Conservation (phyloP, 768 basidiomycete species). For the Lepiota venenata region DNA sequence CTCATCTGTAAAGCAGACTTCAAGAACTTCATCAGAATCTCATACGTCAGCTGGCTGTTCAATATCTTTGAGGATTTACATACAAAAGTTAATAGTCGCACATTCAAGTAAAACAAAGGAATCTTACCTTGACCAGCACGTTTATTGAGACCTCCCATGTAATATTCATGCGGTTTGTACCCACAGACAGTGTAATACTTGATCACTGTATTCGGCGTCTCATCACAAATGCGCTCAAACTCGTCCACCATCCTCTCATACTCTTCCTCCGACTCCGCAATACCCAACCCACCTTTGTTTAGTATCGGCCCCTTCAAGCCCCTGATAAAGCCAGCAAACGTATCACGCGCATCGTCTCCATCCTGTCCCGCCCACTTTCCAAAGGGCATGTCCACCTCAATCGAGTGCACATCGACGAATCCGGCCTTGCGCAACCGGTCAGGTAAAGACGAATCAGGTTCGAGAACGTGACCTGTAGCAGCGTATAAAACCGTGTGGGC, state of each 20-base stretch:
- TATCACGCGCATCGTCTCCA: slow-evolving; percentile 3
- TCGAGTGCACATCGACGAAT: slow-evolving; percentile 7
- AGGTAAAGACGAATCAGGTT: slow-evolving; percentile 11
- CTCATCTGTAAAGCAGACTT: too few species aligned
- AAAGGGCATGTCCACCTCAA: slow-evolving; percentile 4
- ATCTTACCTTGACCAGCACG: too few species aligned
- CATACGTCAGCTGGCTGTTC: too few species aligned
- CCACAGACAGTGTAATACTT: slow-evolving; percentile 17
- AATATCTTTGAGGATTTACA: too few species aligned
- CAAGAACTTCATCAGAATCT: too few species aligned
- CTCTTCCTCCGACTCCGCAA: slow-evolving; percentile 10
- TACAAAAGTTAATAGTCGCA: too few species aligned
- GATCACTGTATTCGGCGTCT: slow-evolving; percentile 16
- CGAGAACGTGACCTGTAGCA: slow-evolving; percentile 8
- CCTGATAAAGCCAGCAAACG: slow-evolving; percentile 10
- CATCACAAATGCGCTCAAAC: slow-evolving; percentile 15
- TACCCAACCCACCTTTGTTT: slow-evolving; percentile 7
- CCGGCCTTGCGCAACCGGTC: slow-evolving; percentile 9
- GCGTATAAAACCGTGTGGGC: slow-evolving; percentile 4
- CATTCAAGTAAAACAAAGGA: too few species aligned
- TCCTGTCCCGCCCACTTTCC: slow-evolving; percentile 16
- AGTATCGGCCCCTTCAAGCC: slow-evolving; percentile 11
- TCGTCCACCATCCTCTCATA: slow-evolving; percentile 10
- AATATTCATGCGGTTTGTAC: slow-evolving; percentile 14
- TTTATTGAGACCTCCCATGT: too few species aligned